Conservation (phyloP, 1,139 yeast species). For the Yamadazyma triangularis region DNA sequence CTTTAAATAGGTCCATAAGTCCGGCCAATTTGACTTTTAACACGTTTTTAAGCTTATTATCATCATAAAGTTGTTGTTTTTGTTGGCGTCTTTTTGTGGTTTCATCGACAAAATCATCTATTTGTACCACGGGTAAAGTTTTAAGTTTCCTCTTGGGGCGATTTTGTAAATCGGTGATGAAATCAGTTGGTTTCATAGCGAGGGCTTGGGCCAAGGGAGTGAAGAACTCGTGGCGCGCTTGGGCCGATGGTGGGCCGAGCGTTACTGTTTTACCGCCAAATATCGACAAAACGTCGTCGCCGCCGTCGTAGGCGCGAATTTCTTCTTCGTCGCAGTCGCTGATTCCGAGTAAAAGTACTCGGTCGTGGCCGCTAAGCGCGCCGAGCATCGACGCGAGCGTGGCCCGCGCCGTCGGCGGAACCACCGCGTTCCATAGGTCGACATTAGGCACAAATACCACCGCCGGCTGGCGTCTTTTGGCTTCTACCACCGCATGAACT, state of each 20-base stretch:
- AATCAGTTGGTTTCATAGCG: conserved; percentile 62
- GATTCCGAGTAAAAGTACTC: too few species aligned
- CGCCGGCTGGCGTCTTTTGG: conserved; percentile 86
- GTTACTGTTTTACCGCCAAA: conserved; percentile 48
- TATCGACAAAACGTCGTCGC: too few species aligned
- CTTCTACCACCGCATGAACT: conserved; percentile 83
- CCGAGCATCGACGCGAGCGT: too few species aligned
- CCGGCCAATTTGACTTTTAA: conserved; percentile 83
- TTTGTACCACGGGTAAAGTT: conserved; percentile 24
- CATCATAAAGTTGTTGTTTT: conserved; percentile 60
- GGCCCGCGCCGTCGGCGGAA: conserved; percentile 66
- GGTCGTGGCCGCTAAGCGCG: too few species aligned
- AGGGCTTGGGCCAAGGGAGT: conserved; percentile 51
- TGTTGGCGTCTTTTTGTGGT: conserved; percentile 25
- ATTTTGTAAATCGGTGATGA: conserved; percentile 46
- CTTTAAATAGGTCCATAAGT: conserved; percentile 84
- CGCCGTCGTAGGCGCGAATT: too few species aligned
- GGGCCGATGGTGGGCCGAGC: conserved; percentile 38
- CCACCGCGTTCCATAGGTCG: conserved; percentile 69
- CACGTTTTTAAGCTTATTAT: conserved; percentile 77
- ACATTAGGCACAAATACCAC: conserved; percentile 80
- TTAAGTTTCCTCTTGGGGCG: conserved; percentile 48
- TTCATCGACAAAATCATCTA: conserved; percentile 9
- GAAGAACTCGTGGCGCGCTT: conserved; percentile 51
- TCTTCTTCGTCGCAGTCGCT: too few species aligned